A percentile compares a stretch with the other conserved stretches of the same genome.
Conservation (phyloP, 345 rosid genomes). For the Hibiscus trionum region DNA sequence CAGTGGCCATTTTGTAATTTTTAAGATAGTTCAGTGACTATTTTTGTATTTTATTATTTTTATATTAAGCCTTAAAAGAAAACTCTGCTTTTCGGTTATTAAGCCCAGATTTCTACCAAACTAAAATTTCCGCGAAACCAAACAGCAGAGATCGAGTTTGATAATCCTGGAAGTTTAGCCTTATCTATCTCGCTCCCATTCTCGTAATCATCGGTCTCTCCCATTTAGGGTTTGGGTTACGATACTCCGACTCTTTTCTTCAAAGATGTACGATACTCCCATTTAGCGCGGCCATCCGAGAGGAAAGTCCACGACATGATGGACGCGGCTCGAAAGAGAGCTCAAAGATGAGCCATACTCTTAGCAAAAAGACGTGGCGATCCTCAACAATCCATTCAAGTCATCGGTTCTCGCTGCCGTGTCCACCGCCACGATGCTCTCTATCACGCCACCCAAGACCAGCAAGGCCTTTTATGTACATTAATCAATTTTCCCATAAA, state of each 20-base stretch:
- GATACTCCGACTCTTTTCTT: neutral
- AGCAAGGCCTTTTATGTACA: slow-evolving; percentile 15
- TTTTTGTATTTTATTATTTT: no score
- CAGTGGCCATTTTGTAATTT: no score
- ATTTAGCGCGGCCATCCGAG: slow-evolving; percentile 99
- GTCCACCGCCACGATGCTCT: slow-evolving; percentile 80
- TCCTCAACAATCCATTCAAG: slow-evolving; percentile 88
- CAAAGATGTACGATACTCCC: no score
- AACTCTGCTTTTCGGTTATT: no score
- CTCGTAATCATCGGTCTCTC: no score
- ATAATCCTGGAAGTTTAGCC: no score
- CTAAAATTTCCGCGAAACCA: no score
- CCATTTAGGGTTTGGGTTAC: neutral
- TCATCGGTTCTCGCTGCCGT: slow-evolving; percentile 59
- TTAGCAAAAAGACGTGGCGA: slow-evolving; percentile 93
- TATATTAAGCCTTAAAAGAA: no score
- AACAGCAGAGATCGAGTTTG: no score
- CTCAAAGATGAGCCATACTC: slow-evolving; percentile 79
- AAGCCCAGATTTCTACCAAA: no score
- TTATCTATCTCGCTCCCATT: no score
- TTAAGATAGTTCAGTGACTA: no score
- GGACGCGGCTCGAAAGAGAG: slow-evolving; percentile 99
- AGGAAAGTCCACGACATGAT: slow-evolving; percentile 95
- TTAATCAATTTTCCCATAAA: neutral
- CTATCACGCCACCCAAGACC: slow-evolving; percentile 78